These are phyloP conservation scores for Erucastrum elatum DNA, from an alignment of 345 rosid genomes.

Conservation along the genomic window DNA sequence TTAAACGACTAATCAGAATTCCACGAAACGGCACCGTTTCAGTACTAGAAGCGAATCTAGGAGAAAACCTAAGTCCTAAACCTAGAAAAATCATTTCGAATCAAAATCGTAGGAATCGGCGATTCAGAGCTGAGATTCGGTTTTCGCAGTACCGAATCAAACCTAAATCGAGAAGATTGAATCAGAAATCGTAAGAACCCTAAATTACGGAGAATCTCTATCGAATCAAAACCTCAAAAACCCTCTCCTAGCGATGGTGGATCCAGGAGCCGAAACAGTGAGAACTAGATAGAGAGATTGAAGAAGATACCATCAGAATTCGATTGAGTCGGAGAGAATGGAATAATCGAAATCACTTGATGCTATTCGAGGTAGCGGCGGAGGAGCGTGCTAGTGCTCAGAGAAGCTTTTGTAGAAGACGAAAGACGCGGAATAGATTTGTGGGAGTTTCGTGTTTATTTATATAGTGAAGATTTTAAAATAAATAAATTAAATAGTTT, in stretches of 20 bases:
- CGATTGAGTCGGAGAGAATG: conserved; percentile 5
- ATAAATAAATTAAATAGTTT: neutral
- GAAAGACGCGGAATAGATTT: conserved; percentile 28
- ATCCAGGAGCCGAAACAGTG: neutral
- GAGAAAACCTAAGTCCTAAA: neutral
- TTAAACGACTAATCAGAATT: conserved; percentile 10
- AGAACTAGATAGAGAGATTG: neutral
- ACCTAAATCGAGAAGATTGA: neutral
- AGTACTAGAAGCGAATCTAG: neutral
- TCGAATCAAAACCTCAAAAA: neutral
- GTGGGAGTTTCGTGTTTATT: neutral
- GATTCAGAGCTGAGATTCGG: neutral
- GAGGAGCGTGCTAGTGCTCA: neutral
- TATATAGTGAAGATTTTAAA: neutral
- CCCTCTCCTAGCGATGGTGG: too few species aligned
- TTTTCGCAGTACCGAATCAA: conserved; percentile 8
- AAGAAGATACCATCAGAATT: conserved; percentile 30
- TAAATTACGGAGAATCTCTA: neutral
- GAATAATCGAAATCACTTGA: neutral
- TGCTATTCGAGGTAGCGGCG: conserved; percentile 13
- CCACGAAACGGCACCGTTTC: conserved; percentile 5
- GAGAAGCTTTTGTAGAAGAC: conserved; percentile 20
- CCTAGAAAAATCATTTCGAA: neutral
- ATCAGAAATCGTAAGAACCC: conserved; percentile 12
- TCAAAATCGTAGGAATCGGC: neutral